These are phyloP conservation scores for Colletotrichum australisinense DNA, from an alignment of 2,329 filamentous ascomycete genomes.

Conservation along the genomic window DNA sequence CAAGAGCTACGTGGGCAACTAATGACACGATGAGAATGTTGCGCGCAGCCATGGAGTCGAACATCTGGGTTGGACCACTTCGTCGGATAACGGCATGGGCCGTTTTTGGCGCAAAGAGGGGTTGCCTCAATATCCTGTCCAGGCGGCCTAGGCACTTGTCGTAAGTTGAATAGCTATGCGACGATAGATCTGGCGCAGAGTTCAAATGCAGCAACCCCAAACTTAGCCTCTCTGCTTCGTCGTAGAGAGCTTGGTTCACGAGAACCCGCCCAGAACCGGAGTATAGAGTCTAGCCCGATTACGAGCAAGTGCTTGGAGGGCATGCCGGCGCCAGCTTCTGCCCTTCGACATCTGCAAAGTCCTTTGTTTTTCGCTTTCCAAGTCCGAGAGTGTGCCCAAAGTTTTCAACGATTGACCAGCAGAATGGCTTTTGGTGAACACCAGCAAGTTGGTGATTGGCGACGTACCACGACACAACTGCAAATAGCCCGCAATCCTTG, in stretches of 20 bases:
- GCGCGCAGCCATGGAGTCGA: too few species aligned
- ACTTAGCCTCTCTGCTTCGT: background rate
- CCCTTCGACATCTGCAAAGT: too few species aligned
- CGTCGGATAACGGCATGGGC: conserved; percentile 11
- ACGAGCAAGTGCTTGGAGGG: too few species aligned
- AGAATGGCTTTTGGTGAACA: too few species aligned
- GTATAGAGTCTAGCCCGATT: background rate
- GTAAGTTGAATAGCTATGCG: background rate
- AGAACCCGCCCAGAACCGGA: background rate
- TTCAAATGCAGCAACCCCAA: background rate
- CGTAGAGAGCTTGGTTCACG: background rate
- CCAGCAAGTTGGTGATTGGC: background rate
- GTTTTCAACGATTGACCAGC: too few species aligned
- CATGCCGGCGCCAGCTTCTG: too few species aligned
- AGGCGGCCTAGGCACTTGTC: background rate
- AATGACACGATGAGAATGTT: background rate
- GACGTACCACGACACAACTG: background rate
- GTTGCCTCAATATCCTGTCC: background rate
- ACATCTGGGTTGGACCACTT: background rate
- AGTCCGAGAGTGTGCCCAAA: too few species aligned
- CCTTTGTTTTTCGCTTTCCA: too few species aligned
- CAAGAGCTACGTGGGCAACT: background rate
- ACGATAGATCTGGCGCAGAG: background rate
- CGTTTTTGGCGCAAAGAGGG: conserved; percentile 7
- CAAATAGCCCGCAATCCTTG: background rate